Base-by-base conservation (phyloP, 2,329 filamentous ascomycete species). In the Diaporthe citriasiana region DNA sequence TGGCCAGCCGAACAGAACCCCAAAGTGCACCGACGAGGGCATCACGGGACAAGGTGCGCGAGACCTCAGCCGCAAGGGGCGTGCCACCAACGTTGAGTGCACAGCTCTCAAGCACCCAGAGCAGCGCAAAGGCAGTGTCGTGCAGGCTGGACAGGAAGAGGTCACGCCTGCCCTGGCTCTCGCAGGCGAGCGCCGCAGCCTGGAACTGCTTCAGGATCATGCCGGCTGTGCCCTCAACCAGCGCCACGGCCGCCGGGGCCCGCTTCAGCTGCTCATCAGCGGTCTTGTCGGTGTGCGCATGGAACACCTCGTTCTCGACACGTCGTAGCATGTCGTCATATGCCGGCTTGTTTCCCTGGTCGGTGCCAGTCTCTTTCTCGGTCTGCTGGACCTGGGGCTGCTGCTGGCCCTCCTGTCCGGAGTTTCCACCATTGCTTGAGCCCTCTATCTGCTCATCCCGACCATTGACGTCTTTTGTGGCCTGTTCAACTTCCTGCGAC, bases 31-130 rank as follows among this genome's bases (percentile, higher is more conserved):
- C 47, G 8, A 63, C 25, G 2, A 71, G 42, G 2, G 45, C 7
- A 12, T 45, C 8, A 9, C 70, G 45, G 2, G 17, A 19, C 1
- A 71, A 1, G 4, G 3, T 3, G n/a, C 33, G 33, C 25, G 56
- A 33, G 47, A 71, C 47, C 70, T 63, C 70, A 6, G 33, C 70
- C 19, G 70, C 19, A 13, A 71, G 47, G 2, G 47, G n/a, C 10
- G 47, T 71, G n/a, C 47, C n/a, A 25, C 5, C 56, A 5, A 25
- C 4, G 56, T 71, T 53, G 10, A 71, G 27, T 10, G 45, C 56
- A 12, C 70, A 71, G 47, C n/a, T 30, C 45, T 71, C 45, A 4
- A 71, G 1, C 1, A 63, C 4, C 70, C 70, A 71, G 35, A 71
- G 42, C 6, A 71, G 25, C 15, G 56, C 56, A 19, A 59, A 53